Evolutionary conservation across 106 monocot genomes (phyloP).

Genomic region (Narthecium ossifragum): DNA sequence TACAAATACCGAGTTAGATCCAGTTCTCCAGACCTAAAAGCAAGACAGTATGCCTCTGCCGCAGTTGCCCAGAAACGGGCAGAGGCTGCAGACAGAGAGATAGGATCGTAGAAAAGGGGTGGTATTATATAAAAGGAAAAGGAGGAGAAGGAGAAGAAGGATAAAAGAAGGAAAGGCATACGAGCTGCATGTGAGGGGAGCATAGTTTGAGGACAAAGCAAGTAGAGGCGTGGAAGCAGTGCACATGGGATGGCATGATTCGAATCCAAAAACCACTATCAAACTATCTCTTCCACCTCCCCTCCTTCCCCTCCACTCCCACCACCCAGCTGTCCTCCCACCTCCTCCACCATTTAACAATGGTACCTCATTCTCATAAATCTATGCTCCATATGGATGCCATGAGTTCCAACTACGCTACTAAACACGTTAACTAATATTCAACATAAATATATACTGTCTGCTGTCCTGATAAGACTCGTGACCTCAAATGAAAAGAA

Average conservation of each 20-base stretch:
- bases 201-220: conserved; percentile 8
- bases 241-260: conserved; percentile 16
- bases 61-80: too few relatives aligned
- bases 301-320: not conserved
- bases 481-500: too few relatives aligned
- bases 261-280: not conserved
- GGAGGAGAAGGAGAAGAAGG: not conserved
- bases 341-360: too few relatives aligned
- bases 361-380: too few relatives aligned
- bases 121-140: not conserved
- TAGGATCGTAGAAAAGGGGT: not conserved
- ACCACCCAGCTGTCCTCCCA: too few relatives aligned
- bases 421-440: too few relatives aligned
- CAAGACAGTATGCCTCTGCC: too few relatives aligned
- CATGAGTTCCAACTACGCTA: too few relatives aligned
- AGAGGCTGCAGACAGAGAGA: too few relatives aligned
- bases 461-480: too few relatives aligned
- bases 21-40: not conserved
- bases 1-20: not conserved
- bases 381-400: too few relatives aligned
- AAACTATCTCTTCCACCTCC: not conserved
- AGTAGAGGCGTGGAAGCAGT: conserved; percentile 2
- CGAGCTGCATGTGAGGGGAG: conserved; percentile 12
- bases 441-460: too few relatives aligned
- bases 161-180: not conserved